Evolutionary conservation across 225 moss, liverwort and hornwort species (phyloP), one percentile per base, ranked within the genome.

Genomic region (Physcomitrellopsis africana): DNA sequence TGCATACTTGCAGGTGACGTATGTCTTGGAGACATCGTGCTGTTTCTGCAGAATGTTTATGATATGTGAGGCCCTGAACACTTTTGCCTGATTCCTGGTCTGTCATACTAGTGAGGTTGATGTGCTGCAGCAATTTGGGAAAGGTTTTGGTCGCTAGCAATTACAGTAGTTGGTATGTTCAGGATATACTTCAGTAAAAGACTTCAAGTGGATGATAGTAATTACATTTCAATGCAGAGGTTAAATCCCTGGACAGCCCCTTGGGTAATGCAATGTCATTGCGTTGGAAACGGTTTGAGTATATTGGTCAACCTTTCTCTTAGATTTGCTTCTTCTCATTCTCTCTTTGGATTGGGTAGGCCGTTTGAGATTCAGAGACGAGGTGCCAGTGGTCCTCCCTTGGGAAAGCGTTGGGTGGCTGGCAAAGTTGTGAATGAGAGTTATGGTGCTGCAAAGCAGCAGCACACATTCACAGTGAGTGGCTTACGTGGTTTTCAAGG

Each of bases 381-480:
- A 73, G 55, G 80, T 69, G 90, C 77, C 11, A 24, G 61, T 43
- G 83, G 76, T 74, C 79, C 74, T 74, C 72, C 81, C 18, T 44
- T 84, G 68, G 90, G 92, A 26, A 63, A 72, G 47, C 89, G 95
- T 42, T 87, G 81, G 82, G 90, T 95, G 51, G 92, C 91, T 63
- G 99, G 95, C 41, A 87, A 87, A 81, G 92, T 99, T 65, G 84
- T 95, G 18, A 99, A 89, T 59, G 99, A 99, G 76, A 95, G 90
- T 80, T 95, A 95, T 82, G 99, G 99, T 83, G 79, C 79, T 74
- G 82, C 55, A 67, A 89, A 87, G 70, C 95, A 99, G 70, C 99
- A 99, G 56, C 99, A 99, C 71, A 99, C 99, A 60, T 99, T 99
- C 67, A 99, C 99, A 67, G 97, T 99, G 83, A 72, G 90, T 81